A percentile compares a stretch with the other conserved stretches of the same genome.
phyloP scores from a whole-genome alignment of 2,329 filamentous ascomycete genomes.

The Lachnellula hyalina region DNA sequence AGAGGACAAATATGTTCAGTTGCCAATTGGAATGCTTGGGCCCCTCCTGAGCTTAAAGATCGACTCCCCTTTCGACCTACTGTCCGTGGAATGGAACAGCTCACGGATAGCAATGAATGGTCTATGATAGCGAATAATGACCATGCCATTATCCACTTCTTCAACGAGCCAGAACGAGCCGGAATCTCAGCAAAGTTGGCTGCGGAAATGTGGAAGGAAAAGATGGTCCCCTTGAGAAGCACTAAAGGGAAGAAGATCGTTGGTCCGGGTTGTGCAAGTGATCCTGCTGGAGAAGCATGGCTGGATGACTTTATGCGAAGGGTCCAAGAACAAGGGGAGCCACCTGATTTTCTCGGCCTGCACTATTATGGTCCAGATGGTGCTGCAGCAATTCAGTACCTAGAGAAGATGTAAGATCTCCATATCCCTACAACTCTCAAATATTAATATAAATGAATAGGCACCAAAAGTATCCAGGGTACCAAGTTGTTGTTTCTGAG shows the following conservation, averaged over 20 bases:
- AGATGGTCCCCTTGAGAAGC: constrained; percentile 35
- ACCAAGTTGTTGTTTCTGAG: constrained; percentile 38
- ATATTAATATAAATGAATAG: constrained; percentile 1
- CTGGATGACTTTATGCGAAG: constrained; percentile 38
- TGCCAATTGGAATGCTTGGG: constrained; percentile 40
- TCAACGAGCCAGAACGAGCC: constrained; percentile 42
- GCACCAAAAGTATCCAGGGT: constrained; percentile 30
- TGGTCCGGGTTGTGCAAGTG: constrained; percentile 35
- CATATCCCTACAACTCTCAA: neutral
- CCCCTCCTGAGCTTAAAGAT: constrained; percentile 33
- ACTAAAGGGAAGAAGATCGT: constrained; percentile 34
- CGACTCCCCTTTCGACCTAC: constrained; percentile 38
- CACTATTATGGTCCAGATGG: constrained; percentile 39
- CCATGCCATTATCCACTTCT: constrained; percentile 36
- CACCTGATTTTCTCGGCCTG: constrained; percentile 39
- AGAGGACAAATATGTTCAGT: constrained; percentile 33
- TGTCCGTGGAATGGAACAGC: constrained; percentile 34
- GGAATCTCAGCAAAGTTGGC: constrained; percentile 34
- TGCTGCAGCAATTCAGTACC: constrained; percentile 33
- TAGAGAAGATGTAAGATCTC: constrained; percentile 31
- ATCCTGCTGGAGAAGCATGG: constrained; percentile 37
- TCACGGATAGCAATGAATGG: constrained; percentile 37
- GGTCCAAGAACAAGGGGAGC: constrained; percentile 27
- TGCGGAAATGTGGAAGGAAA: constrained; percentile 34
- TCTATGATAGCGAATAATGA: constrained; percentile 27